phyloP scores from a whole-genome alignment of 1,284 basidiomycete species.

The Fomes fomentarius region DNA sequence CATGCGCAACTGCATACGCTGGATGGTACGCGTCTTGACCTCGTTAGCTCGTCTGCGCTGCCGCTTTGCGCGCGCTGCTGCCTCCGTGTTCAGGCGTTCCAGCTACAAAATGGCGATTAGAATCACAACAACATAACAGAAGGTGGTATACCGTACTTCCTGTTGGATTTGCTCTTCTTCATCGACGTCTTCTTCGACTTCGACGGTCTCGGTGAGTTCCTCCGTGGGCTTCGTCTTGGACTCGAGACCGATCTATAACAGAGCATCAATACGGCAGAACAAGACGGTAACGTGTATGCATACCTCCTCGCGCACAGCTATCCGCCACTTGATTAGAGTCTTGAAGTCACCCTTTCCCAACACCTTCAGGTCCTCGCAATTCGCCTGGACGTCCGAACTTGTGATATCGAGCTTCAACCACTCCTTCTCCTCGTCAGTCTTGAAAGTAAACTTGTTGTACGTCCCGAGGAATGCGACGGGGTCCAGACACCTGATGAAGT shows the following conservation, averaged over 20 bases:
- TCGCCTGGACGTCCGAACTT: conserved; percentile 79
- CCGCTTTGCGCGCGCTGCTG: conserved; percentile 74
- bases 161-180: conserved; percentile 89
- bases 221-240: conserved; percentile 72
- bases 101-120: conserved; percentile 53
- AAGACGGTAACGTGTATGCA: conserved; percentile 11
- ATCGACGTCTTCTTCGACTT: conserved; percentile 76
- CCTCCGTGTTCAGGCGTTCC: conserved; percentile 83
- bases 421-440: conserved; percentile 84
- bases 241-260: conserved; percentile 77
- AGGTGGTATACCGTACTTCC: conserved; percentile 58
- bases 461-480: conserved; percentile 84
- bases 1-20: conserved; percentile 98
- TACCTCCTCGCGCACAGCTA: conserved; percentile 83
- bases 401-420: conserved; percentile 80
- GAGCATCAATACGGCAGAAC: not conserved
- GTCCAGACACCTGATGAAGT: conserved; percentile 77
- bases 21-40: conserved; percentile 84
- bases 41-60: conserved; percentile 91
- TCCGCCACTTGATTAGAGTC: conserved; percentile 89
- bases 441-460: conserved; percentile 85
- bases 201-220: conserved; percentile 78
- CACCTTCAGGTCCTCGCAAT: conserved; percentile 93
- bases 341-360: conserved; percentile 99
- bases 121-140: not conserved